Base-by-base conservation (phyloP, 2,329 filamentous ascomycete species). In the Claviceps monticola region DNA sequence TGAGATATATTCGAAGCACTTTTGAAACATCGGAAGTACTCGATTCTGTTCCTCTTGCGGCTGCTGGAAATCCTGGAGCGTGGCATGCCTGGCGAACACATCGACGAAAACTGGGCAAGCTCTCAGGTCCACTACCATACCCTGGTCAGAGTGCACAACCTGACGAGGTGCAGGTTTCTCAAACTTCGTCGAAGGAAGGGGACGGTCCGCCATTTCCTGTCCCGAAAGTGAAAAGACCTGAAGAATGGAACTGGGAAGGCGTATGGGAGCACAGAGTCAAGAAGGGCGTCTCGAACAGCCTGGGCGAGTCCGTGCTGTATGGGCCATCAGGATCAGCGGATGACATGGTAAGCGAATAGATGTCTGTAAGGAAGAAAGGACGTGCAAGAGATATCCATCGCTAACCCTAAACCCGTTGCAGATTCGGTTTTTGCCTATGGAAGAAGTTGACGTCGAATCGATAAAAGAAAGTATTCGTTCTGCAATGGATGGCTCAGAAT, bases 191-290 rank as follows among this genome's bases (percentile, higher is more conserved):
- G 29, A 29, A 50, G 17, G 23, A 4, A 38, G 34, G 8, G 9
- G 41, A 42, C 17, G 38, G 21, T 19, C 19, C 2, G 19, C 29
- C 17, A 17, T 47, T 52, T 6, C 21, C 56, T 1, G 59, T 55
- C 26, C 41, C 42, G 45, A 49, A 46, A 1, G 46, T 55, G 13
- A 44, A 57, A 38, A 53, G 53, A 34, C 88, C 88, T 0, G 86
- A 85, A 6, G 85, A 95, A 60, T 97, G 91, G 91, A 95, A 95
- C 63, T 97, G 91, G 91, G 88, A 95, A 61, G 90, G 91, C 0
- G 91, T 97, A 0, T 98, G 91, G 91, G 87, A 94, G 64, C 84
- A 90, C 57, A 78, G 91, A 51, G 90, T 95, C 1, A 83, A 80
- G 66, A 86, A 84, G 65, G 85, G 85, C 17, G 79, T 96, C 44